Evolutionary conservation across 1,139 yeast species (phyloP).

Genomic region (Dujonia santamariae): DNA sequence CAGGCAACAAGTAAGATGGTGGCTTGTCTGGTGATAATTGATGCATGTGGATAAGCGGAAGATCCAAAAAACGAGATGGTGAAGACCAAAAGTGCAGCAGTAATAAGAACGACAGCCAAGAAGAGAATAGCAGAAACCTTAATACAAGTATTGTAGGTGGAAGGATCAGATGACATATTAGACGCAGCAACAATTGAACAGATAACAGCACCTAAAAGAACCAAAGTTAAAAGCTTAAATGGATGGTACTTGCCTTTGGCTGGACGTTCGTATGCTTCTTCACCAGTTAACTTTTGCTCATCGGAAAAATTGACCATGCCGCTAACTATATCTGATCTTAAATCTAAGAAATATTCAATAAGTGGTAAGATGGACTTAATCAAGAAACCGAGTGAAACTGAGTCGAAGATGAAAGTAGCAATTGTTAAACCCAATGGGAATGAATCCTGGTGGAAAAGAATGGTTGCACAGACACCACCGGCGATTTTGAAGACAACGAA

Average conservation of each 20-base stretch:
- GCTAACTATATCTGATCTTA: constrained; percentile 3
- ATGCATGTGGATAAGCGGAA: constrained; percentile 4
- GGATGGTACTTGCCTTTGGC: constrained; percentile 10
- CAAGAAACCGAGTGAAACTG: constrained; percentile 17
- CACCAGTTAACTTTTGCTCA: background rate
- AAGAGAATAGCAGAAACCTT: constrained; percentile 16
- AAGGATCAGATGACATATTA: constrained; percentile 3
- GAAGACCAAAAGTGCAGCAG: constrained; percentile 7
- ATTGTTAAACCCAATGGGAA: constrained; percentile 11
- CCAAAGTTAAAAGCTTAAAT: constrained; percentile 14
- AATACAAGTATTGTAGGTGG: constrained; percentile 5
- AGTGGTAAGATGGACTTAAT: constrained; percentile 14
- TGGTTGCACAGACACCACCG: constrained; percentile 17
- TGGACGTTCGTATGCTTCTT: constrained; percentile 3
- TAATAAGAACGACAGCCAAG: constrained; percentile 10
- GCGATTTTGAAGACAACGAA: constrained; percentile 14
- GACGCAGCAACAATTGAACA: constrained; percentile 14
- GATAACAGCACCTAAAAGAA: constrained; percentile 15
- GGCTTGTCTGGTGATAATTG: constrained; percentile 1
- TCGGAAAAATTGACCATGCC: background rate
- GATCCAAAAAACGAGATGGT: constrained; percentile 4
- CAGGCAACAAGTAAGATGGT: constrained; percentile 8
- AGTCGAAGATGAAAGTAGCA: constrained; percentile 18
- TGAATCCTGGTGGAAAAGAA: constrained; percentile 9
- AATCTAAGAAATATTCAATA: constrained; percentile 9